Evolutionary conservation across 1,284 basidiomycete species (phyloP), one percentile per base, ranked within the genome.

Genomic region (Sanghuangporus sanghuang): DNA sequence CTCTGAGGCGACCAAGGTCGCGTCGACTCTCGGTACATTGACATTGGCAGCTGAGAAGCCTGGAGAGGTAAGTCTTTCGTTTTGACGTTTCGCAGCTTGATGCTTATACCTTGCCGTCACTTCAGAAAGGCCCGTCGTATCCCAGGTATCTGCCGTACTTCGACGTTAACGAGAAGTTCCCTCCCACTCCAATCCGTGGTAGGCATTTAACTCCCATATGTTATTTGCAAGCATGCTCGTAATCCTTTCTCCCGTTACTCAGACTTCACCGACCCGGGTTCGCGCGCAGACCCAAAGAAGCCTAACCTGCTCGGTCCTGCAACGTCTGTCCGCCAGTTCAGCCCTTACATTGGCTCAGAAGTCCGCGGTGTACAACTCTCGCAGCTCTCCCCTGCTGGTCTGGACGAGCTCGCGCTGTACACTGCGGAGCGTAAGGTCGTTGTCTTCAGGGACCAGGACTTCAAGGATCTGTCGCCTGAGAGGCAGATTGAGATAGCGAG

Each of bases 361-460:
- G 72, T 88, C 64, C 71, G 71, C n/a, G 85, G 85, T 5, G 75
- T 87, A 8, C 82, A 87, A 68, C 75, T 89, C 58, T 82, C 81
- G 8, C 69, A 85, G 68, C 78, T 89, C 39, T 77, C 73, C 46
- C 74, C 78, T 16, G 80, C 78, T 57, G 85, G 85, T 2, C 76
- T 85, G 16, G 83, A 88, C 67, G 84, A 88, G 69, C 79, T 88
- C 42, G 85, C 86, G 0, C 75, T 87, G 14, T 79, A 78, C 64
- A 78, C 82, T 16, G 86, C 85, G 1, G 80, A 87, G 71, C 73
- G 85, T 59, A 85, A 85, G 68, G 78, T 87, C 32, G 72, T 86
- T 1, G 69, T 84, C 23, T 82, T 86, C 73, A 77, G 83, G 27
- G 78, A 85, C 71, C 83, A 85, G 67, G 79, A 85, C 71, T 84